Base-by-base conservation (phyloP, 1,284 basidiomycete species). In the Irpex sp. region DNA sequence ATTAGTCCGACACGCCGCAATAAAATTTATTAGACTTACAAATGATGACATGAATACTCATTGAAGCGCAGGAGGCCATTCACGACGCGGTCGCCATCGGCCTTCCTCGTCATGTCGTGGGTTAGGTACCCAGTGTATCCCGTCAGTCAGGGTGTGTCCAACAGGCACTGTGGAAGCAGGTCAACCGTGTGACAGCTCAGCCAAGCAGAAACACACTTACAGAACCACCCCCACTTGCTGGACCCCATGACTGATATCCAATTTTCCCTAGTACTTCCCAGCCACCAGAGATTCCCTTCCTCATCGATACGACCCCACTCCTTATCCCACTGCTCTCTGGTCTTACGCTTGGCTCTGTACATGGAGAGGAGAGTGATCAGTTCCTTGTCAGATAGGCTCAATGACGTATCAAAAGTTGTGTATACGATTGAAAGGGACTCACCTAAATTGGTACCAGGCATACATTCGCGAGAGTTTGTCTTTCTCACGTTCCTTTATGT, bases 261-360 rank as follows among this genome's bases (percentile, higher is more conserved):
- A 67, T 89, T 92, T 48, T 74, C 75, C 19, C 79, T 72, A 51
- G 66, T 66, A 67, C 80, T 83, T 13, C 88, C 94, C 44, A 88
- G 76, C 91, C 92, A 96, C 93, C 93, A 97, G 3, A 94, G 75
- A 73, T 96, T 90, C 0, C 91, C 94, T 71, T 96, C 93, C 21
- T 75, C 82, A 5, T 82, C 81, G 1, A 89, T 79, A 31, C 78
- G 71, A 0, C 94, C 94, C 93, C 93, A 96, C 67, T 93, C 88
- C 5, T 74, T 70, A 69, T 94, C 86, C 89, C 92, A 95, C 37
- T 80, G 74, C 55, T 70, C 73, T 48, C 66, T 70, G n/a, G 78
- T 83, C 37, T 71, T 72, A 48, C 75, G 72, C 69, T 83, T 85
- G 19, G 77, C 79, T 38, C 86, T 89, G 68, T 8, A 40, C 34